Percentiles rank a stretch among this genome's conserved stretches.
These are phyloP conservation scores for Polytrichum formosum DNA, from an alignment of 225 moss, liverwort and hornwort genomes.

Conservation along the genomic window DNA sequence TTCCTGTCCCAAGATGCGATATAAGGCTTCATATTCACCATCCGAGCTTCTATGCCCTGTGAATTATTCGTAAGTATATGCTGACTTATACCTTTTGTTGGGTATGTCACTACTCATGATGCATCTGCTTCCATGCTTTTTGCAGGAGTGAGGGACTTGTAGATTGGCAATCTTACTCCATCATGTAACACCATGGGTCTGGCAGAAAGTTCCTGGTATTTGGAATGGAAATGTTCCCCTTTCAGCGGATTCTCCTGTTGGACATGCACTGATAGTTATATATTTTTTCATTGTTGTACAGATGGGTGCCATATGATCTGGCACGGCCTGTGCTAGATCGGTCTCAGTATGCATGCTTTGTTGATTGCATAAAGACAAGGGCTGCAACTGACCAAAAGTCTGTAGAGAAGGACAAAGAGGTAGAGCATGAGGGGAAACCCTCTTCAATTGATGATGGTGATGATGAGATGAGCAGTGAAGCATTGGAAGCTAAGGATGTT, in stretches of 20 bases:
- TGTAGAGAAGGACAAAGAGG: constrained; percentile 13
- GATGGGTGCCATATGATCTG: constrained; percentile 51
- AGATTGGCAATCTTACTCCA: too few species aligned
- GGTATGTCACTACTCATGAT: too few species aligned
- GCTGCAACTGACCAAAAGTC: constrained; percentile 17
- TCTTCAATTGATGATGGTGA: constrained; percentile 16
- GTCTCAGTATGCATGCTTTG: constrained; percentile 42
- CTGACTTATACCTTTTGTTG: too few species aligned
- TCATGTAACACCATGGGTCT: too few species aligned
- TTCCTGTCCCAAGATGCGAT: constrained; percentile 98
- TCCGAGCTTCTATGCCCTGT: constrained; percentile 95
- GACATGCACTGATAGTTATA: too few species aligned
- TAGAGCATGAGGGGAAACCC: constrained; percentile 14
- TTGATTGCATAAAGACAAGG: constrained; percentile 24
- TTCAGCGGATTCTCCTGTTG: too few species aligned
- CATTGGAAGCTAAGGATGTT: constrained; percentile 20
- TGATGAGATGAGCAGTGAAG: constrained; percentile 33
- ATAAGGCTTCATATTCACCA: constrained; percentile 90
- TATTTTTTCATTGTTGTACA: constrained; percentile 14
- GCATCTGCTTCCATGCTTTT: too few species aligned
- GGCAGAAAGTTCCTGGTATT: too few species aligned
- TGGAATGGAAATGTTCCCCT: too few species aligned
- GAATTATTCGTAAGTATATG: constrained; percentile 51
- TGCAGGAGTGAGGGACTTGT: too few species aligned
- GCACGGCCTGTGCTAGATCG: constrained; percentile 29